Evolutionary conservation across 129 eudicot species (phyloP).

Genomic region (Centella asiatica): DNA sequence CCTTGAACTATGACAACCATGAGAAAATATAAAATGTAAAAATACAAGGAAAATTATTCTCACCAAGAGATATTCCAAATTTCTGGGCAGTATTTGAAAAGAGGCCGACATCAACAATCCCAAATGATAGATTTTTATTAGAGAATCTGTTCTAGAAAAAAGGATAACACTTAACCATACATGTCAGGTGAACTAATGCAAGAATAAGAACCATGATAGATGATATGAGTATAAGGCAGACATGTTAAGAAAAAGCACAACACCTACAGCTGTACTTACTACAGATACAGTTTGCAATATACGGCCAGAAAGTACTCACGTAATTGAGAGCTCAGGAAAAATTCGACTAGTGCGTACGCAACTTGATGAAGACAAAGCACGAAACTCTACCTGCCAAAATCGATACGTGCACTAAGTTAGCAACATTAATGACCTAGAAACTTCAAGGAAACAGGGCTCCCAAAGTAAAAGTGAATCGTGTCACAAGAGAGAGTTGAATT

Average conservation of each 20-base stretch:
- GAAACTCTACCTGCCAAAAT: slow-evolving; percentile 73
- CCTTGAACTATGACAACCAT: background rate
- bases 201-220: background rate
- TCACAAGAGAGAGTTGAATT: no score
- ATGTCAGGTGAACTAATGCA: background rate
- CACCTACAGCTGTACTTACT: background rate
- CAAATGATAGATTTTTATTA: slow-evolving; percentile 73
- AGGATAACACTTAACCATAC: background rate
- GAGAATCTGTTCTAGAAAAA: slow-evolving; percentile 55
- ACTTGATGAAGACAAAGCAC: slow-evolving; percentile 48
- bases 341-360: slow-evolving; percentile 67
- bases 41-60: slow-evolving; percentile 15
- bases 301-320: slow-evolving; percentile 46
- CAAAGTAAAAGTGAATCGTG: no score
- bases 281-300: background rate
- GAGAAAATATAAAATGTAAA: background rate
- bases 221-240: background rate
- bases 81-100: slow-evolving; percentile 84
- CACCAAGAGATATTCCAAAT: slow-evolving; percentile 75
- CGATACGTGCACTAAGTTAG: no score
- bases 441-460: no score
- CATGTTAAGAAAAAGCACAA: background rate
- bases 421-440: no score
- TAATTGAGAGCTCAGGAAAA: slow-evolving; percentile 82
- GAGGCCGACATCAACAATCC: slow-evolving; percentile 85